These are phyloP conservation scores for Singerocomus inundabilis DNA, from an alignment of 1,284 basidiomycete species.

Conservation along the genomic window DNA sequence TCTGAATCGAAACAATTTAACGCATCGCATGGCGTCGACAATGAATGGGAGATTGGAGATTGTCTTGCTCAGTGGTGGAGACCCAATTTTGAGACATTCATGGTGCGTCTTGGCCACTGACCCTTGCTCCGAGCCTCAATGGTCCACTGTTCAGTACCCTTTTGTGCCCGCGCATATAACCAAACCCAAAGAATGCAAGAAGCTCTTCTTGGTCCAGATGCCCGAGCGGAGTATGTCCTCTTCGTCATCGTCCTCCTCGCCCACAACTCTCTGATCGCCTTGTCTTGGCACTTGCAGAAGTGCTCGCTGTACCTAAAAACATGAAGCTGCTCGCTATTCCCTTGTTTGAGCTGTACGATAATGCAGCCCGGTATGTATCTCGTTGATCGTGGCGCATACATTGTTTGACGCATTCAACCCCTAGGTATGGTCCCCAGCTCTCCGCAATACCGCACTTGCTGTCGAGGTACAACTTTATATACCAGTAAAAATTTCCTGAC, in stretches of 20 bases:
- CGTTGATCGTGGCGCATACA: background rate
- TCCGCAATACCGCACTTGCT: slow-evolving; percentile 93
- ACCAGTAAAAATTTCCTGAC: slow-evolving; percentile 42
- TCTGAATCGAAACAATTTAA: slow-evolving; percentile 63
- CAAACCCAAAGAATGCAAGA: slow-evolving; percentile 98
- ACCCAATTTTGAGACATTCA: slow-evolving; percentile 97
- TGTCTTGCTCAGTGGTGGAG: slow-evolving; percentile 97
- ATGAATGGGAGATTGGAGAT: slow-evolving; percentile 94
- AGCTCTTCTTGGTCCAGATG: slow-evolving; percentile 93
- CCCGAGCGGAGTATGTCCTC: slow-evolving; percentile 80
- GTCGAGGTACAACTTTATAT: slow-evolving; percentile 81
- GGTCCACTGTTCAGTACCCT: slow-evolving; percentile 68
- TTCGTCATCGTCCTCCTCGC: background rate
- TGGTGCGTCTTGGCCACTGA: slow-evolving; percentile 61
- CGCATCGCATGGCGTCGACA: slow-evolving; percentile 69
- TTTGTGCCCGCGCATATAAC: slow-evolving; percentile 96
- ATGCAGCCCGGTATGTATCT: slow-evolving; percentile 73
- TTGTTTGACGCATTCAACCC: background rate
- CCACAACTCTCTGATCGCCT: background rate
- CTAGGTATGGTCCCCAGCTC: slow-evolving; percentile 68
- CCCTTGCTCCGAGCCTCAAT: slow-evolving; percentile 2
- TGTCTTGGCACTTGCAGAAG: slow-evolving; percentile 56
- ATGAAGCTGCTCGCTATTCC: slow-evolving; percentile 98
- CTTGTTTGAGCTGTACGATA: slow-evolving; percentile 96
- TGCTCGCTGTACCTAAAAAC: slow-evolving; percentile 95